These are phyloP conservation scores for Pythium periplocum DNA, from an alignment of 352 stramenopile species.

Conservation along the genomic window DNA sequence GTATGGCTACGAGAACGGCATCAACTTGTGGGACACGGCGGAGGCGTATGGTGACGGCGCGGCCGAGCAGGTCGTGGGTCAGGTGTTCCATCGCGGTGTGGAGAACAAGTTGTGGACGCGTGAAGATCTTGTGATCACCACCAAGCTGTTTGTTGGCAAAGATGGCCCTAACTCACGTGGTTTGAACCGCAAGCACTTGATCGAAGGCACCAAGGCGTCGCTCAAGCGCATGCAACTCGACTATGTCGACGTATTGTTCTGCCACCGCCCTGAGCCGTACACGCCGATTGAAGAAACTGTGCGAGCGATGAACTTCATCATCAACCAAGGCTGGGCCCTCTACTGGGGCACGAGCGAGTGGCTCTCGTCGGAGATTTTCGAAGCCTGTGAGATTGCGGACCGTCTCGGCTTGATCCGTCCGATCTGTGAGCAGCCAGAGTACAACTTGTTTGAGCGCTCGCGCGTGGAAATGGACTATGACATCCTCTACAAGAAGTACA, in stretches of 20 bases:
- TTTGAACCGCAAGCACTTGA: too few species aligned
- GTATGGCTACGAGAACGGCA: conserved; percentile 16
- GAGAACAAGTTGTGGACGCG: conserved; percentile 6
- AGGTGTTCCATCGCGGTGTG: conserved; percentile 20
- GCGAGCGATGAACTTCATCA: conserved; percentile 8
- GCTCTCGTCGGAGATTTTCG: too few species aligned
- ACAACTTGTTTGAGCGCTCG: conserved; percentile 50
- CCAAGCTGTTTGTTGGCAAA: conserved; percentile 26
- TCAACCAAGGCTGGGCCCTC: conserved; percentile 26
- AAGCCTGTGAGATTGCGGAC: too few species aligned
- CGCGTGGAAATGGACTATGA: conserved; percentile 49
- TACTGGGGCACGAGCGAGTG: conserved; percentile 4
- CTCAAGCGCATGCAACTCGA: conserved; percentile 3
- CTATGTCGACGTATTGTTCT: conserved; percentile 21
- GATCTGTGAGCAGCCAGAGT: conserved; percentile 44
- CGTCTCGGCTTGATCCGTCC: conserved; percentile 9
- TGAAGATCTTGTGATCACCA: conserved; percentile 6
- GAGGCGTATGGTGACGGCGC: conserved; percentile 18
- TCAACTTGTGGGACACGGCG: conserved; percentile 29
- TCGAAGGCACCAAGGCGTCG: too few species aligned
- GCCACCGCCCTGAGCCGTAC: too few species aligned
- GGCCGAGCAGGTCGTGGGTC: conserved; percentile 17
- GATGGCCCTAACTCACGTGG: neutral
- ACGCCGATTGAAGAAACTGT: too few species aligned
- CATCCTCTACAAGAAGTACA: conserved; percentile 49